phyloP scores from a whole-genome alignment of 305 asterid genomes.

The Fraxinus dipetala region DNA sequence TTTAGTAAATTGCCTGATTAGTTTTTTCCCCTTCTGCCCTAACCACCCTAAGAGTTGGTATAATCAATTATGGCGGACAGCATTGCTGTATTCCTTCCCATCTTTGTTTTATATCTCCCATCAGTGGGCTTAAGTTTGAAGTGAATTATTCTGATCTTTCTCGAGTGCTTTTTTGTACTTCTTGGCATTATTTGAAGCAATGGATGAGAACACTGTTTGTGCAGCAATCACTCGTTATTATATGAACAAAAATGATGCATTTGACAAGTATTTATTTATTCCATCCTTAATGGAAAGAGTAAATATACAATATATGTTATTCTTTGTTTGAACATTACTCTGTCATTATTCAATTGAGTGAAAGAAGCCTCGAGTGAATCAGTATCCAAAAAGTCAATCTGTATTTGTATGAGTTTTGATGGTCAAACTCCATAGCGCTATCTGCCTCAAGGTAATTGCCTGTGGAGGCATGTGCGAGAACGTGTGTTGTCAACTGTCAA shows the following conservation, averaged over 20 bases:
- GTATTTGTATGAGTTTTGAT: not conserved
- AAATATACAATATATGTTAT: not conserved
- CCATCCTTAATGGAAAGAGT: not conserved
- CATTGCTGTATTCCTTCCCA: slow-evolving; percentile 16
- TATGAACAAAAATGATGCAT: not conserved
- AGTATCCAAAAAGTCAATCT: not conserved
- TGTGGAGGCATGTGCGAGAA: not conserved
- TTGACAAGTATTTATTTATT: not conserved
- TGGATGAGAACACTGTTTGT: slow-evolving; percentile 20
- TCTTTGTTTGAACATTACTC: not conserved
- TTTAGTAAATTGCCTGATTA: slow-evolving; percentile 15
- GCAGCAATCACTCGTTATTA: not conserved
- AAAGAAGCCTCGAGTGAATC: not conserved
- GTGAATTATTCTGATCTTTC: slow-evolving; percentile 18
- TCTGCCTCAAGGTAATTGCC: not conserved
- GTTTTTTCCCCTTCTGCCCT: not conserved
- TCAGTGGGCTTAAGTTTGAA: slow-evolving; percentile 19
- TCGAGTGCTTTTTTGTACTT: slow-evolving; percentile 15
- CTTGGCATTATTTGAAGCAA: slow-evolving; percentile 19
- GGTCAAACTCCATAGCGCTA: not conserved
- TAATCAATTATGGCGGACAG: slow-evolving; percentile 17
- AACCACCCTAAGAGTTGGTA: slow-evolving; percentile 13
- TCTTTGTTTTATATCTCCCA: not conserved
- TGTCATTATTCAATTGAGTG: not conserved
- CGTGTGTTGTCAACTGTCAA: not conserved